These are phyloP conservation scores for Leptodontidium sp. DNA, from an alignment of 2,329 filamentous ascomycete genomes.

Conservation along the genomic window DNA sequence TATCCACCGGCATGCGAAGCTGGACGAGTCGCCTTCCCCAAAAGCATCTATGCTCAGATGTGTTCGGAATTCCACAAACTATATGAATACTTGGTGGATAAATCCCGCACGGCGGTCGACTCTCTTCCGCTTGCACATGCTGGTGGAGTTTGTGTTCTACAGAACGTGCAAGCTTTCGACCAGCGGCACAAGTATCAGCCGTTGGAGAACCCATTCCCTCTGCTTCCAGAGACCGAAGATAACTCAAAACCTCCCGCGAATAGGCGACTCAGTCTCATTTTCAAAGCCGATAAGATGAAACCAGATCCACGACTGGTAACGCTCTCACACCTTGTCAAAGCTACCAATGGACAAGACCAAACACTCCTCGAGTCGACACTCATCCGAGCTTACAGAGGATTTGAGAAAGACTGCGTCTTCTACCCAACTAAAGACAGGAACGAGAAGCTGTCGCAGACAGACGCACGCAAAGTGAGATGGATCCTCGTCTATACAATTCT, in stretches of 20 bases:
- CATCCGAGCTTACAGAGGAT: constrained; percentile 73
- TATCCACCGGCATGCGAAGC: constrained; percentile 68
- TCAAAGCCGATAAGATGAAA: constrained; percentile 51
- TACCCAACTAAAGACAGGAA: constrained; percentile 61
- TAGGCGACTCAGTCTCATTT: constrained; percentile 38
- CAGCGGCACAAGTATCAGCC: constrained; percentile 63
- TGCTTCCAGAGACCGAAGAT: constrained; percentile 59
- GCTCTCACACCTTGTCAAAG: constrained; percentile 59
- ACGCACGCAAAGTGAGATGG: constrained; percentile 82
- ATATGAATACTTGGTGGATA: constrained; percentile 76
- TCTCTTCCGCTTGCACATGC: constrained; percentile 61
- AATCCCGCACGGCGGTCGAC: constrained; percentile 55
- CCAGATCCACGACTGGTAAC: constrained; percentile 58
- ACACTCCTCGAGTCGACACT: constrained; percentile 55
- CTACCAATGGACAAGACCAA: constrained; percentile 54
- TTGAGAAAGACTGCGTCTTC: constrained; percentile 68
- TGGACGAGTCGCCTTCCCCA: constrained; percentile 60
- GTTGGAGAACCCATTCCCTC: constrained; percentile 71
- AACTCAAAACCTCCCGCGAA: constrained; percentile 44
- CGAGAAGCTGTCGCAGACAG: constrained; percentile 66
- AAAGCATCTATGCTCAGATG: constrained; percentile 67
- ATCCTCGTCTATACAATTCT: constrained; percentile 77
- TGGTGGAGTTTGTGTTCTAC: constrained; percentile 74
- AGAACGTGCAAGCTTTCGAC: constrained; percentile 74
- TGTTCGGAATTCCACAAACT: constrained; percentile 74